Conservation (phyloP, 805 yeast species). For the Cyberlindnera japonica region DNA sequence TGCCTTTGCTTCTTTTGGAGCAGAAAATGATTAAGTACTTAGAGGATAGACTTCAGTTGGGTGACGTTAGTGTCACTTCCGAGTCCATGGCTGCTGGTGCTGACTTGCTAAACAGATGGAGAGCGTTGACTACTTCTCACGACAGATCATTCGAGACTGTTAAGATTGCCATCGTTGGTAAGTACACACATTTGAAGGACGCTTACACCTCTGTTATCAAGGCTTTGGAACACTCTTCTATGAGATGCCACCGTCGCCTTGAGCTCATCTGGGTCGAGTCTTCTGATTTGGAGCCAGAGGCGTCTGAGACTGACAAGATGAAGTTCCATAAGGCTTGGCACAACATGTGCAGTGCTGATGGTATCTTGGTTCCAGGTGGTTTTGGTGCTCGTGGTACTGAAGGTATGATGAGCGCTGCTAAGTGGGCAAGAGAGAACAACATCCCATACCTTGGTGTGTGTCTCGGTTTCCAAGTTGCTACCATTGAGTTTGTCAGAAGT, state of each 20-base stretch:
- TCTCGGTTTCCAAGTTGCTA: constrained; percentile 95
- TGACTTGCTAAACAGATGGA: constrained; percentile 73
- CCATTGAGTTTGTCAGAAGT: constrained; percentile 85
- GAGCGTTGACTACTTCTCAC: constrained; percentile 66
- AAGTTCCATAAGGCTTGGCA: constrained; percentile 96
- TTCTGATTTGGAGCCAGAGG: constrained; percentile 75
- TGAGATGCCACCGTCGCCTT: constrained; percentile 81
- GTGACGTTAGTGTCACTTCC: constrained; percentile 40
- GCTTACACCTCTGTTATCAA: constrained; percentile 93
- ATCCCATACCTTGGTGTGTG: constrained; percentile 96
- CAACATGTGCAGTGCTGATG: constrained; percentile 86
- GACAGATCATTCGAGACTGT: constrained; percentile 85
- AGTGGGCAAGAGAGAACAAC: constrained; percentile 96
- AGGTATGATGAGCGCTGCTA: constrained; percentile 96
- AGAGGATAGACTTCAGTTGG: constrained; percentile 60
- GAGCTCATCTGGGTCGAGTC: constrained; percentile 97
- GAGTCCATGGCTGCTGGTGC: constrained; percentile 65
- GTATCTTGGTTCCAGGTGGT: constrained; percentile 97
- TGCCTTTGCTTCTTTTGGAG: constrained; percentile 84
- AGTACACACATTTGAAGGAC: constrained; percentile 93
- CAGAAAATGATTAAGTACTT: constrained; percentile 80
- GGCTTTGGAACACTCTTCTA: constrained; percentile 91
- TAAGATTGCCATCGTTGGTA: constrained; percentile 94
- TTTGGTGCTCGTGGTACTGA: constrained; percentile 97
- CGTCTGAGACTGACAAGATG: constrained; percentile 60